Conservation (phyloP, 768 basidiomycete genomes). For the Imleria badia region DNA sequence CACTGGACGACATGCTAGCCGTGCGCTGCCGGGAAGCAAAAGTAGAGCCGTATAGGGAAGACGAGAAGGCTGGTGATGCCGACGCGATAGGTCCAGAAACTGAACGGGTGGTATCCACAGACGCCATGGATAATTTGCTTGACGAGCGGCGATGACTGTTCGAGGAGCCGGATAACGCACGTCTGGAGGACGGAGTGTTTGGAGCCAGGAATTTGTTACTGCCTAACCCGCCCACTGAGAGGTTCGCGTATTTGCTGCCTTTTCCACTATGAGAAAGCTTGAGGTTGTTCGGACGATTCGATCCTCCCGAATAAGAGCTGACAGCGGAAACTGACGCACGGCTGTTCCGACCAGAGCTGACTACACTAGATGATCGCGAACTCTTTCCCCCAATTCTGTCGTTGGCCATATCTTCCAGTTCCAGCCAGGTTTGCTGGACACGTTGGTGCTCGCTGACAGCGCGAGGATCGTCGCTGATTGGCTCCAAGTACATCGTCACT, state of each 20-base stretch:
- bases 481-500: constrained; percentile 41
- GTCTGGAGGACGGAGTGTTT: constrained; percentile 45
- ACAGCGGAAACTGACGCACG: constrained; percentile 49
- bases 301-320: constrained; percentile 23
- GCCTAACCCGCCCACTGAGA: constrained; percentile 32
- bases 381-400: constrained; percentile 62
- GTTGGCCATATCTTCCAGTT: constrained; percentile 77
- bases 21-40: constrained; percentile 86
- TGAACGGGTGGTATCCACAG: constrained; percentile 54
- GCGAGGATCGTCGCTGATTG: constrained; percentile 58
- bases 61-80: constrained; percentile 33
- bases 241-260: constrained; percentile 27
- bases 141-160: constrained; percentile 49
- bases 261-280: constrained; percentile 24
- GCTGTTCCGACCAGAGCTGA: constrained; percentile 65
- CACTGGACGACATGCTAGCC: constrained; percentile 53
- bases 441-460: constrained; percentile 59
- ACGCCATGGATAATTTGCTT: constrained; percentile 53
- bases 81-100: constrained; percentile 63
- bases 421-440: constrained; percentile 76
- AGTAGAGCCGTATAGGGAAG: constrained; percentile 57
- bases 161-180: constrained; percentile 49
- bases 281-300: constrained; percentile 12
- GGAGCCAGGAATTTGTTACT: constrained; percentile 47
- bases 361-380: constrained; percentile 63